Base-by-base conservation (phyloP, 164 flowering plant species). In the Hamamelis virginiana region DNA sequence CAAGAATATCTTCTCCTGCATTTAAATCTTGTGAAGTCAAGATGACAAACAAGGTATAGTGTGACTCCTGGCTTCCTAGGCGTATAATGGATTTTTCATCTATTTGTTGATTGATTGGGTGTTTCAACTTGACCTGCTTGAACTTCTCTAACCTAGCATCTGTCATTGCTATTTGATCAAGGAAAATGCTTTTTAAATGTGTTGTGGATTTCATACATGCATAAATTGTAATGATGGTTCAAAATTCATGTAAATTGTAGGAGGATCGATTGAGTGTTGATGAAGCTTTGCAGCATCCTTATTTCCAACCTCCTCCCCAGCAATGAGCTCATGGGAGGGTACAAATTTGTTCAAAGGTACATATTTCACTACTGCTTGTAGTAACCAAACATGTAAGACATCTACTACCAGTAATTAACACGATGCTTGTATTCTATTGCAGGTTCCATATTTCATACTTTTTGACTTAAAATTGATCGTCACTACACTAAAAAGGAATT, bases 221-320 rank as follows among this genome's bases (percentile, higher is more conserved):
- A 4, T 43, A 43, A 19, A 27, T 43, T 25, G 45, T 22, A 64
- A 19, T 9, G 8, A 69, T 47, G 13, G 11, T 43, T 65, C 26
- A 3, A 38, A 38, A 53, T 64, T 19, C 46, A 57, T 61, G 9
- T 76, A 65, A 16, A 48, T 59, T 78, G 75, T 75, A 92, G 98
- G 98, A 92, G 66, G 97, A 91, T 72, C 88, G 99, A 27, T 65
- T 90, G 48, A 89, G 86, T 61, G 90, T 92, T 69, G 93, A 95
- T 83, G 96, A 91, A 11, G 99, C 99, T 43, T 76, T 95, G 78
- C 80, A 66, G 76, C 99, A 95, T 81, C 97, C 97, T 62, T 95
- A 92, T 72, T 95, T 94, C 79, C 83, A 82, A 23, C 75, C 67
- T 59, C 76, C 79, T 76, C 83, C 77, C 12, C 33, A 71, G 47